These are phyloP conservation scores for Candida piceae DNA, from an alignment of 805 yeast genomes.

Conservation along the genomic window DNA sequence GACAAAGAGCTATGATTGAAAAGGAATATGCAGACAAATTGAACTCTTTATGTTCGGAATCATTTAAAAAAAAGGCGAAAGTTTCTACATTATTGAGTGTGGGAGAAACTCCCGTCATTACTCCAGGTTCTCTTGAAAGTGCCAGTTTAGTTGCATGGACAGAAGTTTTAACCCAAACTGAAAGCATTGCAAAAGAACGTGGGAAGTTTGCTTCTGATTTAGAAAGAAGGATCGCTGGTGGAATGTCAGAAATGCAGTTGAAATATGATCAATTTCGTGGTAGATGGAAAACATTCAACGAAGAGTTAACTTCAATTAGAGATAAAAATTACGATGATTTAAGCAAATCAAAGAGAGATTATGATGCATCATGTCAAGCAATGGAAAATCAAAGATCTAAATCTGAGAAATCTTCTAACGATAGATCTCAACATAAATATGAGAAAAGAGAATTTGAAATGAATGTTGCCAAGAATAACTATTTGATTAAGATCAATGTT, in stretches of 20 bases:
- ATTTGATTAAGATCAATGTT: constrained; percentile 71
- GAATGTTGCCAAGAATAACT: constrained; percentile 84
- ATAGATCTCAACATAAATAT: constrained; percentile 46
- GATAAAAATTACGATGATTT: constrained; percentile 51
- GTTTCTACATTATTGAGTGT: constrained; percentile 66
- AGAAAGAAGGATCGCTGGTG: constrained; percentile 54
- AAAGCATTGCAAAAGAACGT: constrained; percentile 67
- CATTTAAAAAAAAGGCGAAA: constrained; percentile 71
- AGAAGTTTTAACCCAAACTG: constrained; percentile 80
- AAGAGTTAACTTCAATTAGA: constrained; percentile 45
- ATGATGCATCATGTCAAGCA: constrained; percentile 72
- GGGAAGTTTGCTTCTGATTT: constrained; percentile 55
- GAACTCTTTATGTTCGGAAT: constrained; percentile 57
- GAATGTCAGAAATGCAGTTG: constrained; percentile 47
- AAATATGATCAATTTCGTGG: constrained; percentile 51
- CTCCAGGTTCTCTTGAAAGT: constrained; percentile 92
- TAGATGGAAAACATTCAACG: constrained; percentile 54
- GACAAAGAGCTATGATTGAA: constrained; percentile 77
- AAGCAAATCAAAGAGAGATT: constrained; percentile 62
- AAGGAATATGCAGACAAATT: constrained; percentile 74
- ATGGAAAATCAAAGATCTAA: constrained; percentile 81
- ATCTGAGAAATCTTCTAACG: constrained; percentile 51
- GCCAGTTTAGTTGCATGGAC: constrained; percentile 89
- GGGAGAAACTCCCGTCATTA: constrained; percentile 84
- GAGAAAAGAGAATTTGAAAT: constrained; percentile 67